phyloP scores from a whole-genome alignment of 1,284 basidiomycete species.

The Tremellales sp. region DNA sequence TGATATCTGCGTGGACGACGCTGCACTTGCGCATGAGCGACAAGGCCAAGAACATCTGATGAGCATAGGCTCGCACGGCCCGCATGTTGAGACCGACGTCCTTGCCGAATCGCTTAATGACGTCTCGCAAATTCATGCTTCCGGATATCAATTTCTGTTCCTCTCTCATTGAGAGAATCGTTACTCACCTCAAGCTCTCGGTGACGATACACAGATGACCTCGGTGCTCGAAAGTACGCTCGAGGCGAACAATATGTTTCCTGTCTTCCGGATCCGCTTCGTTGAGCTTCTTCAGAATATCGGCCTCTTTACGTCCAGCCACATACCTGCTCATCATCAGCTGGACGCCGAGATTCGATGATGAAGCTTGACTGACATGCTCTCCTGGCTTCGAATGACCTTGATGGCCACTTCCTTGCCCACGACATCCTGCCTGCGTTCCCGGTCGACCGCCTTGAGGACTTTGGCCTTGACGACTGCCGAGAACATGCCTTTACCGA shows the following conservation, averaged over 20 bases:
- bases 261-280: slow-evolving; percentile 93
- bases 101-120: slow-evolving; percentile 98
- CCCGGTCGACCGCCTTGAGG: slow-evolving; percentile 61
- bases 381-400: slow-evolving; percentile 91
- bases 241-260: slow-evolving; percentile 87
- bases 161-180: no score
- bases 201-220: slow-evolving; percentile 97
- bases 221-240: slow-evolving; percentile 91
- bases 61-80: slow-evolving; percentile 95
- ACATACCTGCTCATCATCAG: slow-evolving; percentile 64
- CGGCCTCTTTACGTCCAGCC: slow-evolving; percentile 87
- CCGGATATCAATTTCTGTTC: no score
- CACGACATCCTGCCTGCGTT: slow-evolving; percentile 52
- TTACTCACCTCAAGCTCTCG: slow-evolving; percentile 76
- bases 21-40: slow-evolving; percentile 80
- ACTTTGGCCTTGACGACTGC: slow-evolving; percentile 89
- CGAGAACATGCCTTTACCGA: slow-evolving; percentile 99
- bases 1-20: slow-evolving; percentile 97
- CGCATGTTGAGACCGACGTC: slow-evolving; percentile 94
- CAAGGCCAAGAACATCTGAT: slow-evolving; percentile 88
- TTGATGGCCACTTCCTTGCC: slow-evolving; percentile 92
- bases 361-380: slow-evolving; percentile 65
- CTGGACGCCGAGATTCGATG: not conserved
- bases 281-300: slow-evolving; percentile 79
- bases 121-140: slow-evolving; percentile 97